phyloP scores from a whole-genome alignment of 306 rosid species.

The Cotoneaster glaucophyllus region DNA sequence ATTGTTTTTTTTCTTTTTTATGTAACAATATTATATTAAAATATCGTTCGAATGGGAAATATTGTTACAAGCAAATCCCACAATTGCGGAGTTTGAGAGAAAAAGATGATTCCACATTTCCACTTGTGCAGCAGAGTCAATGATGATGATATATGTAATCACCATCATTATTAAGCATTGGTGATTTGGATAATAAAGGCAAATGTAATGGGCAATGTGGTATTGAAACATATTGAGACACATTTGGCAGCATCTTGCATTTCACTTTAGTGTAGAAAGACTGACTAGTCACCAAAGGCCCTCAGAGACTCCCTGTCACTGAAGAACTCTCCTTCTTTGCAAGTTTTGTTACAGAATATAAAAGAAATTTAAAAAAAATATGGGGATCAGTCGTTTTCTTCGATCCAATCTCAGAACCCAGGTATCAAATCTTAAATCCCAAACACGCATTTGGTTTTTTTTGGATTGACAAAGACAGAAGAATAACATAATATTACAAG shows the following conservation, averaged over 20 bases:
- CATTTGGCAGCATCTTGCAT: background rate
- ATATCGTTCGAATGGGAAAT: no score
- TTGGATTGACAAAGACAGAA: background rate
- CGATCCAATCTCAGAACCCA: constrained; percentile 32
- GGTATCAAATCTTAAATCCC: constrained; percentile 25
- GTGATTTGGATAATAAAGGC: no score
- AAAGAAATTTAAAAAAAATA: background rate
- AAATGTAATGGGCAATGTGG: background rate
- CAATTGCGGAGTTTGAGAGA: background rate
- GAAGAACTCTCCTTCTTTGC: background rate
- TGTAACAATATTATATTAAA: no score
- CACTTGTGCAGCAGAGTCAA: background rate
- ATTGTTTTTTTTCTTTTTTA: no score
- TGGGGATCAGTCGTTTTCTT: constrained; percentile 31
- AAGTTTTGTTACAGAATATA: background rate
- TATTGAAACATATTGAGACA: background rate
- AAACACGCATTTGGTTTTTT: background rate
- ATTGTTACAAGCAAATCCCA: background rate
- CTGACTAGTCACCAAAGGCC: background rate
- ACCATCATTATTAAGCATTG: no score
- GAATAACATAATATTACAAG: constrained; percentile 15
- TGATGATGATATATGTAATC: no score
- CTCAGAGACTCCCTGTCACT: background rate
- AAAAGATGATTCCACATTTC: background rate
- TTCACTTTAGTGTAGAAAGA: no score